Conservation (phyloP, 495 filamentous ascomycete genomes). For the Penicillium chermesinum region DNA sequence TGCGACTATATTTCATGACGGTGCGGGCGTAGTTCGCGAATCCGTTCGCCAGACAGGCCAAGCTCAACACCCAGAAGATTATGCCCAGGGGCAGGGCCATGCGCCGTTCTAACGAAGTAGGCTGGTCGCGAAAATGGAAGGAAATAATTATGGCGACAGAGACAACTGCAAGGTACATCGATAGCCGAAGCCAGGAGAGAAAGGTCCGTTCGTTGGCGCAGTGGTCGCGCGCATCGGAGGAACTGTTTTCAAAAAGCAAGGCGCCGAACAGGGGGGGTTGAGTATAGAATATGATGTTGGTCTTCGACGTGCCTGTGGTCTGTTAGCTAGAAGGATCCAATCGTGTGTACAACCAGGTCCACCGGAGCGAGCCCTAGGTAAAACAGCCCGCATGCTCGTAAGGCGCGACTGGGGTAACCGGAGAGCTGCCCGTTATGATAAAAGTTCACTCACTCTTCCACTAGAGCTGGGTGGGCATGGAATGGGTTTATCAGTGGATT, state of each 20-base stretch:
- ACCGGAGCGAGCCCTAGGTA: too few relatives aligned
- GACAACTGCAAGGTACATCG: conserved; percentile 87
- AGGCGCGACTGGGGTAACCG: too few relatives aligned
- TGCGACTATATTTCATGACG: conserved; percentile 74
- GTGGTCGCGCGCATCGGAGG: conserved; percentile 75
- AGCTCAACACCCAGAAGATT: conserved; percentile 78
- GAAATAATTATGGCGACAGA: conserved; percentile 84
- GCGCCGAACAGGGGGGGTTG: conserved; percentile 68
- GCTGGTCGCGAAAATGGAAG: conserved; percentile 78
- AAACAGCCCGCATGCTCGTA: too few relatives aligned
- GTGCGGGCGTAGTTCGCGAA: conserved; percentile 84
- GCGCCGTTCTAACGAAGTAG: conserved; percentile 61
- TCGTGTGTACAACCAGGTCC: not conserved
- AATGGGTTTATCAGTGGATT: conserved; percentile 38
- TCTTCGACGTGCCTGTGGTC: conserved; percentile 27
- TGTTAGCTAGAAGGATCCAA: not conserved
- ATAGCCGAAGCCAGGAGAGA: conserved; percentile 88
- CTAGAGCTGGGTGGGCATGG: conserved; percentile 32
- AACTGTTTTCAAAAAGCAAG: conserved; percentile 82
- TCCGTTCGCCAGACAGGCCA: conserved; percentile 70
- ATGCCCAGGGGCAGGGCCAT: conserved; percentile 81
- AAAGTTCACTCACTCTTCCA: conserved; percentile 44
- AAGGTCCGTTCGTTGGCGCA: conserved; percentile 64
- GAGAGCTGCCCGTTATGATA: too few relatives aligned
- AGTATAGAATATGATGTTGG: conserved; percentile 53